phyloP scores from a whole-genome alignment of 345 rosid species.

The Ricinus communis region DNA sequence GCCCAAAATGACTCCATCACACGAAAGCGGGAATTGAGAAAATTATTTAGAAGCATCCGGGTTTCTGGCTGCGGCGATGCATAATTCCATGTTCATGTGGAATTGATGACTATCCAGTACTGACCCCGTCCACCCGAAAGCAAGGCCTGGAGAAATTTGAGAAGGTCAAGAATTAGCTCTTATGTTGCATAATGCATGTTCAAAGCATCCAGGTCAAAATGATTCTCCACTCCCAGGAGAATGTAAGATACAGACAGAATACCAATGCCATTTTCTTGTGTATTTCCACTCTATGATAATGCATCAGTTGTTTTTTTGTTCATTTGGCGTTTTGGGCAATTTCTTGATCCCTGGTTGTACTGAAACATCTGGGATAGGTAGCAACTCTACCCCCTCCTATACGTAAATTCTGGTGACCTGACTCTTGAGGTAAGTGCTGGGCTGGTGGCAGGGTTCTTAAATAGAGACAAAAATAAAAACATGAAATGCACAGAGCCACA shows the following conservation, averaged over 20 bases:
- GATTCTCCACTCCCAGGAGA: no score
- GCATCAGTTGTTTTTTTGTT: background rate
- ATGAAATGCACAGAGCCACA: no score
- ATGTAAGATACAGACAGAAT: background rate
- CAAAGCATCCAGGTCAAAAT: no score
- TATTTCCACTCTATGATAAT: background rate
- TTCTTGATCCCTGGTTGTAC: no score
- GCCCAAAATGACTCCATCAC: conserved; percentile 3
- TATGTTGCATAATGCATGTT: background rate
- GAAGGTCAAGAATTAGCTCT: background rate
- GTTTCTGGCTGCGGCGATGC: background rate
- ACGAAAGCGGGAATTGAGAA: background rate
- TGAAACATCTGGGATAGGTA: no score
- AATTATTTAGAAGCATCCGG: background rate
- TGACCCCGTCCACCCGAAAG: background rate
- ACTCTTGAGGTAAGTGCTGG: no score
- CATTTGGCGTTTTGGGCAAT: no score
- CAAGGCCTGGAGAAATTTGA: background rate
- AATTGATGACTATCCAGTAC: background rate
- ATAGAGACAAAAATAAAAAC: no score
- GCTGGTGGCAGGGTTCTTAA: no score
- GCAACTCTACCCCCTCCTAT: no score
- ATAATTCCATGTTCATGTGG: no score
- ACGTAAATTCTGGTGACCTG: no score
- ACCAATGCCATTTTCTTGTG: background rate